Conservation (phyloP, 75 land plant genomes). For the Cryptomeria japonica region DNA sequence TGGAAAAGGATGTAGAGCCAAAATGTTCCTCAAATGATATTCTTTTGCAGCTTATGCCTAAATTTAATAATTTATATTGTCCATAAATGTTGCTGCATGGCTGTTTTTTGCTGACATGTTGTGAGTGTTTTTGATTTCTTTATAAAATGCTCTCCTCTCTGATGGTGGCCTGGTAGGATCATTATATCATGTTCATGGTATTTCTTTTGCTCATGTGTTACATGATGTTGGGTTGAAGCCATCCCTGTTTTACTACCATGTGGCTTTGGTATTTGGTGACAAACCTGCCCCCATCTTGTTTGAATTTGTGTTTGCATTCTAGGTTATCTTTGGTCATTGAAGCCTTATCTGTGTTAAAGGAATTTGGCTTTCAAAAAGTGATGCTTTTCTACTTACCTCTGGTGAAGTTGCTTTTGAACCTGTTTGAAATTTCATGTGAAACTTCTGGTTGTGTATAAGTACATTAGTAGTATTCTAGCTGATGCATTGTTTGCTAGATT, state of each 20-base stretch:
- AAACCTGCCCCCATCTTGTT: not conserved
- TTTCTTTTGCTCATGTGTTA: not conserved
- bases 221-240: not conserved
- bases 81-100: not conserved
- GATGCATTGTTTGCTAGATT: not conserved
- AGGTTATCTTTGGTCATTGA: not conserved
- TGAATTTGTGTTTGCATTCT: not conserved
- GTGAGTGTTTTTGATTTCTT: no score
- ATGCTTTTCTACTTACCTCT: not conserved
- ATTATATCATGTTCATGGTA: not conserved
- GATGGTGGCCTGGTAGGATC: no score
- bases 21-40: not conserved
- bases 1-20: not conserved
- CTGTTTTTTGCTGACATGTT: not conserved
- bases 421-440: not conserved
- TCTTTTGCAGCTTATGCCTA: not conserved
- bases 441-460: not conserved
- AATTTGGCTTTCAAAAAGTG: not conserved
- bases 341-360: not conserved
- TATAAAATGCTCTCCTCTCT: no score
- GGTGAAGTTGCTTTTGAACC: not conserved
- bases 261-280: constrained; percentile 1
- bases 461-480: not conserved
- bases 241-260: not conserved
- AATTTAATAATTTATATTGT: not conserved